These are phyloP conservation scores for Penicillium salamii DNA, from an alignment of 495 filamentous ascomycete species.

Conservation along the genomic window DNA sequence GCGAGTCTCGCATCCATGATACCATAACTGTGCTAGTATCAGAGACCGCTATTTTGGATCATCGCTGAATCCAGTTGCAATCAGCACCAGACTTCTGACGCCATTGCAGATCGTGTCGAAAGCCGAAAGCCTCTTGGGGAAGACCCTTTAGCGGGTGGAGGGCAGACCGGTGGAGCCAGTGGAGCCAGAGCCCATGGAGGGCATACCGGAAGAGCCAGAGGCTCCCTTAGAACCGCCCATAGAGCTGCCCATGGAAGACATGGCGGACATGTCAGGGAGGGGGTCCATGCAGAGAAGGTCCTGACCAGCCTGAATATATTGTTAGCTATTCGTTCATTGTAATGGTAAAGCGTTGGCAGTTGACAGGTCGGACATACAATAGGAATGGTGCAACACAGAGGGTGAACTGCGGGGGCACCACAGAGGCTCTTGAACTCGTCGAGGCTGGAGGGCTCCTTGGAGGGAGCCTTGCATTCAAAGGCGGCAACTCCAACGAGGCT, in stretches of 20 bases:
- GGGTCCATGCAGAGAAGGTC: background rate
- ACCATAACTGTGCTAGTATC: no score
- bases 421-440: conserved; percentile 1
- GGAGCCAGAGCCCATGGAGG: background rate
- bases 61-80: no score
- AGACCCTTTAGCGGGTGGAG: background rate
- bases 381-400: background rate
- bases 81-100: no score
- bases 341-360: background rate
- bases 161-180: background rate
- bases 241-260: background rate
- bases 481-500: background rate
- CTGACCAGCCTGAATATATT: background rate
- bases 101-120: no score
- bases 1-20: no score
- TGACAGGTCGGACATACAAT: background rate
- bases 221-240: background rate
- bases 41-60: no score
- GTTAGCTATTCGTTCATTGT: background rate
- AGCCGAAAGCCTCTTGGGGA: background rate
- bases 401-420: background rate
- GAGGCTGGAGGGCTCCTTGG: background rate
- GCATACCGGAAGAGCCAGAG: background rate
- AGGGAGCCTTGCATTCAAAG: background rate
- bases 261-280: background rate